Evolutionary conservation across 2,329 filamentous ascomycete species (phyloP), one percentile per base, ranked within the genome.

Genomic region (Ophiostoma sp.): DNA sequence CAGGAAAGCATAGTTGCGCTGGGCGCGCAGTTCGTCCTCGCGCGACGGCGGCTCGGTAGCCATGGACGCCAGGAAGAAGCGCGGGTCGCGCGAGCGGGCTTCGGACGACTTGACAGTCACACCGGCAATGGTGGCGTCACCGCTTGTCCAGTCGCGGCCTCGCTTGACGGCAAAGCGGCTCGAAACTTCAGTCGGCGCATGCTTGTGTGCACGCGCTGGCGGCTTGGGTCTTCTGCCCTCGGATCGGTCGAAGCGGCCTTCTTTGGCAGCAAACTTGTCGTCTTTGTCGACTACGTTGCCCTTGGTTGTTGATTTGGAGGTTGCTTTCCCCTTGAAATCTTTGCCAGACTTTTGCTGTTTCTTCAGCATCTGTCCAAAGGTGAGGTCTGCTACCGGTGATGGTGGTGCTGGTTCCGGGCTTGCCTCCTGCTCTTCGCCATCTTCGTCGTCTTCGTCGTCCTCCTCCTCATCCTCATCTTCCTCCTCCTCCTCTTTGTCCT

Each of bases 151-250:
- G 70, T 89, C 87, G 66, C 94, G 90, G 75, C 86, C 89, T 68
- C 95, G 89, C 1, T 89, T 89, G 38, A 99, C 95, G 66, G 91
- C 89, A 65, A 87, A 86, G 79, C 94, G 96, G 77, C 90, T 92
- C 1, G 92, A 88, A 76, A 92, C 86, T 69, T 95, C 88, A 60
- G 87, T 87, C 0, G 95, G 95, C 0, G 95, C 95, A 79, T 98
- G 93, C 79, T 99, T 99, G 76, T 87, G 93, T 12, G 63, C 77
- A 77, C 68, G 82, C 75, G 69, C 76, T 74, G 71, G 73, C 63
- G 63, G 63, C 63, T 44, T 41, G 16, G 60, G 40, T 38, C 38
- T 36, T 42, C n/a, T 63, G 38, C 38, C 60, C 16, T 63, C 60
- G 5, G 55, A 3, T 8, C 40, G 40, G n/a, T 18, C 60, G 8